Evolutionary conservation across 768 basidiomycete genomes (phyloP), one percentile per base, ranked within the genome.

Genomic region (Mycena latifolia): DNA sequence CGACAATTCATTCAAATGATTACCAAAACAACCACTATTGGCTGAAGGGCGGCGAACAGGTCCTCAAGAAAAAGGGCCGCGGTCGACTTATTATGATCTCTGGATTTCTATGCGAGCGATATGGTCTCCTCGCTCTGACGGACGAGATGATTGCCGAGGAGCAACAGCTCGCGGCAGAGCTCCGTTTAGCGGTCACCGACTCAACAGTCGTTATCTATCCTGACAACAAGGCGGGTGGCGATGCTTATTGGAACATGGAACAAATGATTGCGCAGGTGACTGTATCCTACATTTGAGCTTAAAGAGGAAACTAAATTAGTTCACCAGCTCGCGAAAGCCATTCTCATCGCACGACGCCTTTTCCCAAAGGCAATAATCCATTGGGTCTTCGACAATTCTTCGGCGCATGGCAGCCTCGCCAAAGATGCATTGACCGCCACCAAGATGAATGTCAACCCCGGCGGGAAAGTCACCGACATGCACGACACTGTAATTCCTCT

Each of bases 11-110:
- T 18, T 50, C 46, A 6, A 61, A 61, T n/a, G 59, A 61, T 41
- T 61, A 39, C 17, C 59, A 61, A 28, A 52, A 50, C 24, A 52
- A 51, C 17, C 39, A 50, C 10, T 56, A 63, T 17, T 74, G 71
- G 68, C 61, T 73, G 0, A 35, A 46, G 20, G 37, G 63, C 20
- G 69, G 62, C 3, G 55, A 73, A 46, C 68, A 68, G 64, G 62
- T 63, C 41, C 64, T 74, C 3, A 43, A 61, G 20, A 69, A 74
- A 50, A 74, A 74, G 28, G 63, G 72, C 3, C 57, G 67, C 24
- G 73, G 72, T 15, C 45, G 63, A 18, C 65, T 61, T 22, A 63
- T 74, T 33, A 72, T 73, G 57, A 52, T 73, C 25, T 74, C 66
- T 0, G 72, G 65, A 45, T 74, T 71, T 41, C 61, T 74, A 39